Evolutionary conservation across 2,329 filamentous ascomycete genomes (phyloP).

Genomic region (Aspergillus brunneoviolaceus): DNA sequence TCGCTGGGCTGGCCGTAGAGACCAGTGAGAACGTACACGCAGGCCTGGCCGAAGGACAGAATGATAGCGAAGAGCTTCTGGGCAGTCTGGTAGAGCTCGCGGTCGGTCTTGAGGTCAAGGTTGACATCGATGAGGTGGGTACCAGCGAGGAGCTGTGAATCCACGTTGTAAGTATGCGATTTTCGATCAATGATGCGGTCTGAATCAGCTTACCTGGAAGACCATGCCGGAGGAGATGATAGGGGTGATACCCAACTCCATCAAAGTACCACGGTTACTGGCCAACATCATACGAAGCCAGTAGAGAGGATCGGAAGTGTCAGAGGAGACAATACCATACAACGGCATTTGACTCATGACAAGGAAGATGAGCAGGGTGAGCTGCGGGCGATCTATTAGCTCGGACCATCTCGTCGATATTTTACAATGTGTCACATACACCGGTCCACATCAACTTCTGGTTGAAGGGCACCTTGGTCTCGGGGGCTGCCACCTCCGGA

Average conservation of each 20-base stretch:
- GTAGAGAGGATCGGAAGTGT: conserved; percentile 97
- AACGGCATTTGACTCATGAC: conserved; percentile 99
- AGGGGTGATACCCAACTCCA: conserved; percentile 95
- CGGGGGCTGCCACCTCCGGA: conserved; percentile 96
- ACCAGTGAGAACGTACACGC: conserved; percentile 96
- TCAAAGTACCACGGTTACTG: conserved; percentile 93
- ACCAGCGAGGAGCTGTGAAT: conserved; percentile 76
- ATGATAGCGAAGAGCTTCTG: conserved; percentile 99
- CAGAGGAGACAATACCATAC: conserved; percentile 98
- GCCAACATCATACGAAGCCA: conserved; percentile 99
- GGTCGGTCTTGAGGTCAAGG: conserved; percentile 99
- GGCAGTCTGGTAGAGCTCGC: conserved; percentile 98
- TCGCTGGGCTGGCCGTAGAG: conserved; percentile 97
- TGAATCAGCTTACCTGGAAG: conserved; percentile 67
- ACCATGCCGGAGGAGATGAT: conserved; percentile 99
- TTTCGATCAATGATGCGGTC: background rate
- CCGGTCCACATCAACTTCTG: conserved; percentile 96
- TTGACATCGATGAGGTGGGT: conserved; percentile 99
- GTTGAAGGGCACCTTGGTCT: conserved; percentile 99
- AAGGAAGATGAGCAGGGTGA: conserved; percentile 96
- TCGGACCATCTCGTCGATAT: conserved; percentile 14
- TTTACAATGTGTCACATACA: conserved; percentile 41
- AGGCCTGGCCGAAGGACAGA: conserved; percentile 94
- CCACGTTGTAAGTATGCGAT: conserved; percentile 16
- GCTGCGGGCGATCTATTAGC: conserved; percentile 40